Evolutionary conservation across 768 basidiomycete species (phyloP).

Genomic region (Podaxis carcinomalis): DNA sequence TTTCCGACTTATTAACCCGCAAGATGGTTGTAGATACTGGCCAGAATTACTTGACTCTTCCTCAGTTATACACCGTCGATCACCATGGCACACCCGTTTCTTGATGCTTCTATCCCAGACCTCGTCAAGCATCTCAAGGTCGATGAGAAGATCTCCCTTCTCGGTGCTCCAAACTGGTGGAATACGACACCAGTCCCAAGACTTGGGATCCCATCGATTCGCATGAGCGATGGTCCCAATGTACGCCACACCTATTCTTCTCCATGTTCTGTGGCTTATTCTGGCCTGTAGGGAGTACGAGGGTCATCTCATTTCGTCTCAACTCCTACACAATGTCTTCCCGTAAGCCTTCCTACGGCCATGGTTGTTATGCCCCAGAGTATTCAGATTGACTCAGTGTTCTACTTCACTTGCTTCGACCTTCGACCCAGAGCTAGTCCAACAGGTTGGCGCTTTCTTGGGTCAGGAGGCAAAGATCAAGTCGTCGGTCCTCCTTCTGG

Average conservation of each 20-base stretch:
- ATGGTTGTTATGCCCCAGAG: not conserved
- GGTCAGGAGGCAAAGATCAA: slow-evolving; percentile 64
- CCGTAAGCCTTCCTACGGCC: slow-evolving; percentile 32
- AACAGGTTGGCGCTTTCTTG: slow-evolving; percentile 52
- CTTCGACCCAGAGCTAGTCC: slow-evolving; percentile 58
- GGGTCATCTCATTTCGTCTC: slow-evolving; percentile 64
- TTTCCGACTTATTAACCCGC: not conserved
- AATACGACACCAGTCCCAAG: slow-evolving; percentile 55
- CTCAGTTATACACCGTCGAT: too few relatives aligned
- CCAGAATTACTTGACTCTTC: too few relatives aligned
- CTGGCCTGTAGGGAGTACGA: slow-evolving; percentile 49
- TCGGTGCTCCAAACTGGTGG: slow-evolving; percentile 70
- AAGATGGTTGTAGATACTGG: not conserved
- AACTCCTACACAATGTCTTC: slow-evolving; percentile 61
- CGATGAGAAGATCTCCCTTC: slow-evolving; percentile 61
- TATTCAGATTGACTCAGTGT: slow-evolving; percentile 35
- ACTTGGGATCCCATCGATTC: slow-evolving; percentile 59
- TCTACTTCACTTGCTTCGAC: slow-evolving; percentile 69
- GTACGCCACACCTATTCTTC: slow-evolving; percentile 21
- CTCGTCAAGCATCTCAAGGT: slow-evolving; percentile 50
- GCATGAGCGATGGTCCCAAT: slow-evolving; percentile 73
- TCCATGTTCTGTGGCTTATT: not conserved
- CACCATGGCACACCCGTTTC: slow-evolving; percentile 39
- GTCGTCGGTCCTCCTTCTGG: slow-evolving; percentile 58
- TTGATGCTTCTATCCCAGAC: slow-evolving; percentile 46